phyloP scores from a whole-genome alignment of 129 eudicot species.

The Oenanthe sinensis region DNA sequence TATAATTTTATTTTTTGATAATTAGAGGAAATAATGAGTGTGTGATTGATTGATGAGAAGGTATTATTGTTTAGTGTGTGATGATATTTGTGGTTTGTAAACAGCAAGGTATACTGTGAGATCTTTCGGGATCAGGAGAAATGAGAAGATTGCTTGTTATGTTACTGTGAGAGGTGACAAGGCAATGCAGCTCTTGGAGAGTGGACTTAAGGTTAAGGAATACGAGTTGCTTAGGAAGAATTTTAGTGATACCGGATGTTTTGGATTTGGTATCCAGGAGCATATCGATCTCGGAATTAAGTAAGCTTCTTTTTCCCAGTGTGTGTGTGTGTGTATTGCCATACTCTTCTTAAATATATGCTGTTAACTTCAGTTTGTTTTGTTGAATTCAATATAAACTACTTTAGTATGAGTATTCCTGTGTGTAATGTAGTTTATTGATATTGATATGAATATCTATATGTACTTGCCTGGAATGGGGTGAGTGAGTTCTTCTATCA shows the following conservation, averaged over 20 bases:
- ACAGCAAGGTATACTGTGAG: background rate
- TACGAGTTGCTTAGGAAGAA: constrained; percentile 5
- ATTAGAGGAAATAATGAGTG: background rate
- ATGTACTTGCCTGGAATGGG: background rate
- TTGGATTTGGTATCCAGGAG: constrained; percentile 4
- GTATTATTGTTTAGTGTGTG: background rate
- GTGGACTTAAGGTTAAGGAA: constrained; percentile 5
- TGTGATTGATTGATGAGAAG: background rate
- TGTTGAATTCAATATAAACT: too few relatives aligned
- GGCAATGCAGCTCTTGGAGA: constrained; percentile 10
- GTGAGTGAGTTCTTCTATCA: background rate
- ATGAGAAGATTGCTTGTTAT: constrained; percentile 6
- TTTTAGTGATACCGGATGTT: constrained; percentile 2
- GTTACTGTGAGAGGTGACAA: constrained; percentile 5
- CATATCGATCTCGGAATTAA: constrained; percentile 3
- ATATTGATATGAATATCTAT: background rate
- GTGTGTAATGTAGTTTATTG: background rate
- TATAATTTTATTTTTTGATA: too few relatives aligned
- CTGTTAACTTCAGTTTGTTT: background rate
- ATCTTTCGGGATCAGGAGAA: constrained; percentile 2
- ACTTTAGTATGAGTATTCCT: too few relatives aligned
- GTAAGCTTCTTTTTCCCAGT: background rate
- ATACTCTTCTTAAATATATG: background rate
- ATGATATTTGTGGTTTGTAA: background rate
- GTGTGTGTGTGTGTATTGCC: background rate